These are phyloP conservation scores for Hemisphaericaspora subhashii DNA, from an alignment of 1,139 yeast species.

Conservation along the genomic window DNA sequence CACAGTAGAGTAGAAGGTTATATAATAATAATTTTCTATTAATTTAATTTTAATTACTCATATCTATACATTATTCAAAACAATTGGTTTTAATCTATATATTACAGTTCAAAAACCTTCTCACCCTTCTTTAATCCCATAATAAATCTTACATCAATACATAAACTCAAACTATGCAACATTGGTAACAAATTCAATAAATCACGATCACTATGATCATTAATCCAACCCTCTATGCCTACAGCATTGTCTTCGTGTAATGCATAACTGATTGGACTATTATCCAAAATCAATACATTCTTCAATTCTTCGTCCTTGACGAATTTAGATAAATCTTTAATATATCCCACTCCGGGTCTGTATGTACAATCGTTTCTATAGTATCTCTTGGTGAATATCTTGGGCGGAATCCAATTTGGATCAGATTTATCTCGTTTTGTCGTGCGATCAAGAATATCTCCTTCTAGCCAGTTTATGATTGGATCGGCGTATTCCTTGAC, in stretches of 20 bases:
- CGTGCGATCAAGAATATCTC: slow-evolving; percentile 28
- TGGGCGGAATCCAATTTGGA: slow-evolving; percentile 3
- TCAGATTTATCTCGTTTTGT: slow-evolving; percentile 8
- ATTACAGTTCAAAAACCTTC: slow-evolving; percentile 51
- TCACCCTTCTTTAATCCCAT: slow-evolving; percentile 80
- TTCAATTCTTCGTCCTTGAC: slow-evolving; percentile 57
- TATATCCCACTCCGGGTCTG: slow-evolving; percentile 78
- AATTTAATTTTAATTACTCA: not conserved
- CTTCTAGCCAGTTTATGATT: slow-evolving; percentile 80
- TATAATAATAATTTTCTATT: no score
- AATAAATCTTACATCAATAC: slow-evolving; percentile 84
- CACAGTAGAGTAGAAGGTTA: no score
- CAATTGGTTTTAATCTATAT: no score
- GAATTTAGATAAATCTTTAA: slow-evolving; percentile 71
- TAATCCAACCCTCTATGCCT: slow-evolving; percentile 96
- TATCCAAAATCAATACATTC: slow-evolving; percentile 80
- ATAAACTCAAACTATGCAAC: slow-evolving; percentile 71
- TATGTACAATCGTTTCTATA: slow-evolving; percentile 82
- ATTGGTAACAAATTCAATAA: slow-evolving; percentile 78
- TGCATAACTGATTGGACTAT: slow-evolving; percentile 87
- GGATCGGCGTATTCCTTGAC: slow-evolving; percentile 97
- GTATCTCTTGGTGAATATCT: slow-evolving; percentile 56
- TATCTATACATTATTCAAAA: slow-evolving; percentile 2
- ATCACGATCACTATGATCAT: slow-evolving; percentile 87
- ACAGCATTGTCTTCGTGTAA: slow-evolving; percentile 85